phyloP scores from a whole-genome alignment of 768 basidiomycete genomes.

The Mycena latifolia region DNA sequence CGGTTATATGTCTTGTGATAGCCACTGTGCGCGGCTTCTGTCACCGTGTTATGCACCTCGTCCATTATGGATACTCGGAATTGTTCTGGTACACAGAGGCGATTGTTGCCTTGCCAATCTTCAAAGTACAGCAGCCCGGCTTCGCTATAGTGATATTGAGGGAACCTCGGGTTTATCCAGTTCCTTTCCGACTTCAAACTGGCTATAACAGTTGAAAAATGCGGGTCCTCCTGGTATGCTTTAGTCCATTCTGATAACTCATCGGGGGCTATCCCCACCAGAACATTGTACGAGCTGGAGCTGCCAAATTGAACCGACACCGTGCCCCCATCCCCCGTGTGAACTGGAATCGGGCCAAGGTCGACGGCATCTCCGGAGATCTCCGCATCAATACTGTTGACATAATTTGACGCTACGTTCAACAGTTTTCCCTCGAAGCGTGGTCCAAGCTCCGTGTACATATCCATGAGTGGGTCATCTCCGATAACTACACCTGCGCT shows the following conservation, averaged over 20 bases:
- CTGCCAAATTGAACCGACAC: neutral
- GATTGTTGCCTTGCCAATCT: too few species aligned
- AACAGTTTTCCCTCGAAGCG: neutral
- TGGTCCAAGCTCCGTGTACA: neutral
- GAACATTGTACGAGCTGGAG: neutral
- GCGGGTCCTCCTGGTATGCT: neutral
- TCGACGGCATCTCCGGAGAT: neutral
- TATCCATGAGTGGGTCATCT: neutral
- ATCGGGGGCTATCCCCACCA: neutral
- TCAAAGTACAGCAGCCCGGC: neutral
- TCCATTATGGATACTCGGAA: neutral
- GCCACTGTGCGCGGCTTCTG: neutral
- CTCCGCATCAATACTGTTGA: neutral
- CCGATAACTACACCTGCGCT: neutral
- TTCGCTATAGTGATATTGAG: constrained; percentile 7
- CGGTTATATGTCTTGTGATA: neutral
- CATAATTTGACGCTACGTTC: neutral
- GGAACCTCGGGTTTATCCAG: neutral
- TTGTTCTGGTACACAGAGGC: neutral
- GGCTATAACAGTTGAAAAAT: neutral
- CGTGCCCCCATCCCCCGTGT: neutral
- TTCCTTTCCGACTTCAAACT: neutral
- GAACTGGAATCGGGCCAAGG: too few species aligned
- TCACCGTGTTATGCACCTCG: neutral
- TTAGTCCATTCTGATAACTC: neutral